A percentile compares a stretch with the other conserved stretches of the same genome.
Conservation (phyloP, 331 rosid species). For the Erythrophleum ivorense region DNA sequence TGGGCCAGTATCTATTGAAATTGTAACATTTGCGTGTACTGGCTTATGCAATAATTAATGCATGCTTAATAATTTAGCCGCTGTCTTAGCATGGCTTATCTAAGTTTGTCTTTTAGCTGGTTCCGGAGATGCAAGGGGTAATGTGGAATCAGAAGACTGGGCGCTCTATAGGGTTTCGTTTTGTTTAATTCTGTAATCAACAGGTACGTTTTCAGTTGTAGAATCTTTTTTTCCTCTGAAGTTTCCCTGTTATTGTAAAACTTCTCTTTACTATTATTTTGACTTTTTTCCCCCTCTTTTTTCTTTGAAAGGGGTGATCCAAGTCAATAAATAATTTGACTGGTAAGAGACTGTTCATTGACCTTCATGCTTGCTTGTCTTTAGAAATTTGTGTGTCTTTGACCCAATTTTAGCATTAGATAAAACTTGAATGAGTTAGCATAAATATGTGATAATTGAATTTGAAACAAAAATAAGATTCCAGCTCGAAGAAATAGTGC, state of each 20-base stretch:
- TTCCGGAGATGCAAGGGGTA: conserved; percentile 91
- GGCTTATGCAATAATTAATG: not conserved
- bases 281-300: conserved; percentile 2
- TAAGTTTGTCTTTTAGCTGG: conserved; percentile 26
- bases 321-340: conserved; percentile 92
- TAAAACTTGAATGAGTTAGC: conserved; percentile 15
- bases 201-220: conserved; percentile 58
- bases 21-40: not conserved
- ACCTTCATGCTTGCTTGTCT: not conserved
- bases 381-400: not conserved
- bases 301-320: conserved; percentile 73
- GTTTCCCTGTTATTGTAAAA: conserved; percentile 4
- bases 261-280: conserved; percentile 29
- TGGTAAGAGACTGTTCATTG: conserved; percentile 59
- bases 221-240: not conserved
- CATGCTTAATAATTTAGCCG: conserved; percentile 11
- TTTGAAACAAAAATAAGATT: not conserved
- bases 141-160: conserved; percentile 99
- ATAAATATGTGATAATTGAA: not conserved
- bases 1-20: conserved; percentile 12
- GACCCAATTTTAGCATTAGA: not conserved
- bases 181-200: conserved; percentile 89
- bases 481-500: not conserved
- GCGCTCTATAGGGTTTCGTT: conserved; percentile 97
- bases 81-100: conserved; percentile 19